Base-by-base conservation (phyloP, 331 rosid genomes). In the Prunus yedoensis region DNA sequence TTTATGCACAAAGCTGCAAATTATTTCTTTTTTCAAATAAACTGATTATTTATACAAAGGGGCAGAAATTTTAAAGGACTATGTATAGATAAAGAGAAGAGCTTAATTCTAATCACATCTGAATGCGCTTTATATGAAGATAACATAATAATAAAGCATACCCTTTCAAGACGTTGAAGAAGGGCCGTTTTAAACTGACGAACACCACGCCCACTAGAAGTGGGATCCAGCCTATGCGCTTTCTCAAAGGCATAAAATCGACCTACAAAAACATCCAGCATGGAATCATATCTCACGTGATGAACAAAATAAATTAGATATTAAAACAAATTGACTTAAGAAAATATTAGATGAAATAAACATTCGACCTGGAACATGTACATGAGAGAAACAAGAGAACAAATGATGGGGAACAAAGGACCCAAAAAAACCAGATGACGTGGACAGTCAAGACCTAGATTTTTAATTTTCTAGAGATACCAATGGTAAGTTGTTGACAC, bases 131-230 rank as follows among this genome's bases (percentile, higher is more conserved):
- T 16, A 17, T 8, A 32, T 10, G 11, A 65, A 20, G 43, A 71
- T 18, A 56, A 43, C 11, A 61, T n/a, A 52, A 4, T 25, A 75
- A 32, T 60, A 15, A 18, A 27, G 28, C 88, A 81, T 77, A 94
- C 98, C 87, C 97, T 85, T 87, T 92, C 99, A 65, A 94, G 99
- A 20, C 99, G 91, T 38, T 92, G 99, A 88, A 94, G 97, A 68
- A 94, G 96, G 8, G 97, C 94, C 13, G 98, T 94, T 81, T 94
- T 94, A 86, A 94, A 94, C 81, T 94, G 99, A 11, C 99, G 95
- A 71, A 94, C 99, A 74, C 99, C 99, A 53, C 99, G 97, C 63
- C 99, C 99, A 23, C 93, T 94, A 28, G 99, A 94, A 61, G 89
- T 90, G 23, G 99, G 99, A 69, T 94, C 99, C 91, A 94, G 81